Evolutionary conservation across 352 stramenopile species (phyloP), one percentile per base, ranked within the genome.

Genomic region (Globisporangium alternatum): DNA sequence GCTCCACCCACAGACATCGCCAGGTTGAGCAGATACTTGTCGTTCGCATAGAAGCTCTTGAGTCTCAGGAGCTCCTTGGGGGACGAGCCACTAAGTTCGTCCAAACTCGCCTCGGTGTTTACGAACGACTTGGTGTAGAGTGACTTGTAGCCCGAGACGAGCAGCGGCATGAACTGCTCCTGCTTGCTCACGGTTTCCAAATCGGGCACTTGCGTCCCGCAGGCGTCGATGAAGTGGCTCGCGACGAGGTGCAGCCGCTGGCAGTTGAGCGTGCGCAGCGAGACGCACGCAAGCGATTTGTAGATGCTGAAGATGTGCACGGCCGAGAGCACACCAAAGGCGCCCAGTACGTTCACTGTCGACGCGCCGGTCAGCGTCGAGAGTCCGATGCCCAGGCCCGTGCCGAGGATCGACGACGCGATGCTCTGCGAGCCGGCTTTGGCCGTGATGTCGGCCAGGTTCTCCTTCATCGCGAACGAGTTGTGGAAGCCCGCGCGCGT

Each of bases 401-500:
- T 91, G 31, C 82, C 80, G 28, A 89, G 69, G 30, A 98, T 88
- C 41, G 87, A 98, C n/a, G 95, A 91, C 21, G 95, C 76, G 59
- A 99, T 98, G 25, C 76, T 83, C 76, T 99, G 97, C 7, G 91
- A 97, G 8, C 95, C 96, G 25, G 92, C 79, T 72, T 99, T 99
- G 51, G 93, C 97, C 13, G 97, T 99, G 25, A 99, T 82, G 77
- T 99, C 97, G 5, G 92, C 96, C 33, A 99, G 79, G 77, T 98
- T 99, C 56, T 93, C 84, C 45, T 70, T 68, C 31, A 83, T 73
- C 21, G 91, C 81, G 28, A 99, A 91, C 43, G 93, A 93, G 69
- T 97, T 96, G 77, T 99, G 96, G 62, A 99, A 95, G 7, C 89
- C 89, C 3, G 96, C 97, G 22, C 94, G 81, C 60, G 90, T 98